Conservation (phyloP, 148 eudicot genomes). For the Rhododendron ferrugineum region DNA sequence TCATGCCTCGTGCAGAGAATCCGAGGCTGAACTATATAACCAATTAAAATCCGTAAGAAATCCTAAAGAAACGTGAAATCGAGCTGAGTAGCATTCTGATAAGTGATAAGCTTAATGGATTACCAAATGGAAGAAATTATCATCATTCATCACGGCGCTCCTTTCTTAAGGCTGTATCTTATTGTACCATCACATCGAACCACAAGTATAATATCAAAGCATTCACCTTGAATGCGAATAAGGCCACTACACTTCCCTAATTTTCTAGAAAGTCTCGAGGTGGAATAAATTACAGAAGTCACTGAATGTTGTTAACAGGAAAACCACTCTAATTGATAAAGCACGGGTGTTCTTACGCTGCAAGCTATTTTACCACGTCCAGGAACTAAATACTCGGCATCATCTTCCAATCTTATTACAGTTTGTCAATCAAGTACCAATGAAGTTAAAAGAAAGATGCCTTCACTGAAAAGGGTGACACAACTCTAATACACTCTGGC, state of each 20-base stretch:
- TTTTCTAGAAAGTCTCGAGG: not conserved
- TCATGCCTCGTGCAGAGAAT: not conserved
- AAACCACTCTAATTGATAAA: not conserved
- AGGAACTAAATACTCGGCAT: not conserved
- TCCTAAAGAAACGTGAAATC: not conserved
- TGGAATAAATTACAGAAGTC: not conserved
- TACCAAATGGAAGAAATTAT: not conserved
- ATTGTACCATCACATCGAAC: not conserved
- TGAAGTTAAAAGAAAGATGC: not conserved
- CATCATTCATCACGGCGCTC: not conserved
- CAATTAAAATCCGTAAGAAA: not conserved
- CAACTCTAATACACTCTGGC: not conserved
- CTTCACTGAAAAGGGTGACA: not conserved
- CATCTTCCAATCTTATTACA: not conserved
- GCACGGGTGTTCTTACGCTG: not conserved
- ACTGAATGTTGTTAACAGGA: not conserved
- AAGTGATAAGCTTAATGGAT: not conserved
- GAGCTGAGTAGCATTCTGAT: not conserved
- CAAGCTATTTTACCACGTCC: not conserved
- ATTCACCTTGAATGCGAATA: not conserved
- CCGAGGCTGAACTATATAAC: not conserved
- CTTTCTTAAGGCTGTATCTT: not conserved
- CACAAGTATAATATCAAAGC: not conserved
- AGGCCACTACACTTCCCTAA: not conserved
- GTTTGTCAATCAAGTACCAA: not conserved